Conservation (phyloP, 2,329 filamentous ascomycete genomes). For the Apiospora saccharicola region DNA sequence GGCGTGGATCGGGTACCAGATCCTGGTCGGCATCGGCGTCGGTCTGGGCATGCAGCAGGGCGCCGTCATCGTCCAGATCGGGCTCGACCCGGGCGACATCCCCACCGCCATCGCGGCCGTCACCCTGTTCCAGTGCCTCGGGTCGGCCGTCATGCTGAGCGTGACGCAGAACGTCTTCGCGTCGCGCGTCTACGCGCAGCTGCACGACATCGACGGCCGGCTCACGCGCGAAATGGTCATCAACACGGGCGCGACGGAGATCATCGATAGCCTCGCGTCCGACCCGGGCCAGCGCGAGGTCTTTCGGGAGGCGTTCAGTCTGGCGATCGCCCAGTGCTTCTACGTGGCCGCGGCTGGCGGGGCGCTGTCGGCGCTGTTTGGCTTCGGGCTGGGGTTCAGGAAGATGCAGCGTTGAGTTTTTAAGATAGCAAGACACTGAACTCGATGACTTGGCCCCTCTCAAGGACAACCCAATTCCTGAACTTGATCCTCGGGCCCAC, state of each 20-base stretch:
- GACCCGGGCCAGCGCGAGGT: background rate
- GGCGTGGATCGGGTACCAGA: slow-evolving; percentile 46
- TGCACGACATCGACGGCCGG: background rate
- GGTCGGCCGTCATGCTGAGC: background rate
- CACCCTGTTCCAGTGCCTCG: background rate
- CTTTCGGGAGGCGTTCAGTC: background rate
- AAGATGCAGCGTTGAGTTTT: background rate
- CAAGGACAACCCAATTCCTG: too few species aligned
- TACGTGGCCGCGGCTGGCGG: background rate
- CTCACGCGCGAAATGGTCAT: background rate
- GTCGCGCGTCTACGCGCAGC: background rate
- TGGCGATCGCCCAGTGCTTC: background rate
- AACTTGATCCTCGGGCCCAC: too few species aligned
- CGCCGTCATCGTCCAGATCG: slow-evolving; percentile 8
- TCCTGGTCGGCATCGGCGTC: slow-evolving; percentile 32
- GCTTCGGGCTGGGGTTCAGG: background rate
- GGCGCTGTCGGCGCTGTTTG: background rate
- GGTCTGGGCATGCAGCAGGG: background rate
- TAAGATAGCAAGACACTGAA: too few species aligned
- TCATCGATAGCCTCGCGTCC: background rate
- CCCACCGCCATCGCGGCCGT: background rate
- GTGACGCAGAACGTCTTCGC: background rate
- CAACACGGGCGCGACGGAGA: background rate
- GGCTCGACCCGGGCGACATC: background rate
- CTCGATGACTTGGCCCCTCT: too few species aligned